Evolutionary conservation across 2,329 filamentous ascomycete species (phyloP).

Genomic region (Aspergillus sp.): DNA sequence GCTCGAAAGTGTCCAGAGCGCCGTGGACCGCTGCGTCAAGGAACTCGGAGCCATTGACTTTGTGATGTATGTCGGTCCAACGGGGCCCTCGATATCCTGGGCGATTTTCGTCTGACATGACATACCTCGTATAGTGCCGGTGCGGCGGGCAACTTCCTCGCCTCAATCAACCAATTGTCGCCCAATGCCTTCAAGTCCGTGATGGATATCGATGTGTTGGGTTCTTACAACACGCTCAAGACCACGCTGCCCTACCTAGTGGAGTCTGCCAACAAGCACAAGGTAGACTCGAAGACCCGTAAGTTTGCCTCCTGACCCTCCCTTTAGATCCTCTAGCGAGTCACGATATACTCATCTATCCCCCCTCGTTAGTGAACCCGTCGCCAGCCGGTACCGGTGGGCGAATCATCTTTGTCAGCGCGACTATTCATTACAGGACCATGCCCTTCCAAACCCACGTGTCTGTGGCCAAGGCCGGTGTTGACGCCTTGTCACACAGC

Average conservation of each 20-base stretch:
- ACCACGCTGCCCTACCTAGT: constrained; percentile 81
- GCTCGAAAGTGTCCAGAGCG: constrained; percentile 66
- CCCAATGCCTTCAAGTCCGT: constrained; percentile 92
- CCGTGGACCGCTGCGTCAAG: constrained; percentile 74
- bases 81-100: background rate
- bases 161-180: constrained; percentile 76
- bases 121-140: constrained; percentile 64
- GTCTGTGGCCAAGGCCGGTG: constrained; percentile 84
- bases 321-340: background rate
- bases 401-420: constrained; percentile 85
- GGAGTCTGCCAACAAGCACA: constrained; percentile 66
- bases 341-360: constrained; percentile 7
- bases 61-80: constrained; percentile 68
- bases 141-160: constrained; percentile 93
- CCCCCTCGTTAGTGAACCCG: constrained; percentile 22
- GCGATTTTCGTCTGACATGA: constrained; percentile 6
- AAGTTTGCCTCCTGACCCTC: constrained; percentile 16
- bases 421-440: constrained; percentile 87
- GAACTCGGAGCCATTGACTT: constrained; percentile 90
- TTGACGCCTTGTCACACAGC: constrained; percentile 79
- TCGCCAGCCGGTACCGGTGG: constrained; percentile 64
- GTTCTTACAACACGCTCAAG: constrained; percentile 93
- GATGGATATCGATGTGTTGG: constrained; percentile 93
- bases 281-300: constrained; percentile 57
- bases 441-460: constrained; percentile 85